Evolutionary conservation across 768 basidiomycete species (phyloP).

Genomic region (Kondoa subrosea): DNA sequence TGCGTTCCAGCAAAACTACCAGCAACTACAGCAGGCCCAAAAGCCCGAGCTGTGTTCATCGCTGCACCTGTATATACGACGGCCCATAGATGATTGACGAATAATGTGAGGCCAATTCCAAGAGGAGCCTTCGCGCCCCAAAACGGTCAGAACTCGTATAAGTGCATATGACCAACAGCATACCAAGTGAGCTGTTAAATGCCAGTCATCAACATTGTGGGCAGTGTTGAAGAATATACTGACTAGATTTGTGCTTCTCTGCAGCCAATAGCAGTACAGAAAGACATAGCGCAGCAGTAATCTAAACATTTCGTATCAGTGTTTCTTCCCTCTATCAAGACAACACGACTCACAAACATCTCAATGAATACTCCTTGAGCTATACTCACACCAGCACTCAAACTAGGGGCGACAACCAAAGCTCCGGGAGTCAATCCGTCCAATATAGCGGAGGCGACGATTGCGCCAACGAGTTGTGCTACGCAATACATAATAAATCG

Average conservation of each 20-base stretch:
- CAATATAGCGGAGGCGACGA: slow-evolving; percentile 45
- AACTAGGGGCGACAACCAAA: slow-evolving; percentile 42
- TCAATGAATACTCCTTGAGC: slow-evolving; percentile 2
- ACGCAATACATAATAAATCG: slow-evolving; percentile 46
- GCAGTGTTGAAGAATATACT: neutral
- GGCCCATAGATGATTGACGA: slow-evolving; percentile 47
- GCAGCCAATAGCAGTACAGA: slow-evolving; percentile 40
- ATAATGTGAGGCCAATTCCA: slow-evolving; percentile 35
- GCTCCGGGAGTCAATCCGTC: slow-evolving; percentile 43
- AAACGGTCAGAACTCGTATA: no score
- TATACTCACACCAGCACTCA: slow-evolving; percentile 12
- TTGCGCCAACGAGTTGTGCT: slow-evolving; percentile 47
- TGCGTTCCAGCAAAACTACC: slow-evolving; percentile 40
- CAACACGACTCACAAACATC: neutral
- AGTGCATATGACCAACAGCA: no score
- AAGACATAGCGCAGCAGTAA: slow-evolving; percentile 43
- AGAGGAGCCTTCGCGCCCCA: no score
- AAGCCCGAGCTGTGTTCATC: slow-evolving; percentile 54
- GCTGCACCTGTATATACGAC: slow-evolving; percentile 49
- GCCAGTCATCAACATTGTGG: neutral
- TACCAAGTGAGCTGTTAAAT: no score
- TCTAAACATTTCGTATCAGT: slow-evolving; percentile 48
- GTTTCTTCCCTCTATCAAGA: neutral
- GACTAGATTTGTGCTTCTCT: slow-evolving; percentile 41
- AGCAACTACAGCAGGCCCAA: slow-evolving; percentile 53